Conservation (phyloP, 352 stramenopile species). For the Globisporangium takayamanum region DNA sequence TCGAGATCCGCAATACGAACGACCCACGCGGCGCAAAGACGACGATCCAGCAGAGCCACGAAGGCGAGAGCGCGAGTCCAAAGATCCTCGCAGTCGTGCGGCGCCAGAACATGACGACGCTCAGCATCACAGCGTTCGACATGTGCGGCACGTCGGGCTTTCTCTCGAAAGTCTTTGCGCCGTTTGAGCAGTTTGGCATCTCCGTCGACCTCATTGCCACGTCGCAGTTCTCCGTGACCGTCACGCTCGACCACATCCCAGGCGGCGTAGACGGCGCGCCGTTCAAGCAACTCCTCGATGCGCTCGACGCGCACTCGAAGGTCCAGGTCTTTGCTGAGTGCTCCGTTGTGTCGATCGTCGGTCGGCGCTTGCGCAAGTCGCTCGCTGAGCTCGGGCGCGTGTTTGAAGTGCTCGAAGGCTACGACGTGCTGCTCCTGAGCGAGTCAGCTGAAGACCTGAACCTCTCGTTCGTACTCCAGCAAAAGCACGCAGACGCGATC, state of each 20-base stretch:
- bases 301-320: conserved; percentile 61
- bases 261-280: conserved; percentile 59
- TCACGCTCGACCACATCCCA: conserved; percentile 85
- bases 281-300: conserved; percentile 62
- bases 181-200: conserved; percentile 80
- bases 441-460: conserved; percentile 88
- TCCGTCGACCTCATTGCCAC: conserved; percentile 87
- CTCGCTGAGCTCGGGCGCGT: conserved; percentile 76
- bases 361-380: conserved; percentile 69
- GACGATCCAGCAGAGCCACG: conserved; percentile 45
- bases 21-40: conserved; percentile 82
- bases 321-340: conserved; percentile 76
- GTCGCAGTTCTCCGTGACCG: conserved; percentile 85
- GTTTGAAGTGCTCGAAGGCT: conserved; percentile 81
- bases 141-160: conserved; percentile 85
- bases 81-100: conserved; percentile 87
- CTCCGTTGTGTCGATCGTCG: conserved; percentile 85
- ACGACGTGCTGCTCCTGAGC: conserved; percentile 79
- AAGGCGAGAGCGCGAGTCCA: conserved; percentile 35
- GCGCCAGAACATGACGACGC: conserved; percentile 78
- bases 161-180: conserved; percentile 81
- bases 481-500: conserved; percentile 69
- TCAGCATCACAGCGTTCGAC: conserved; percentile 85
- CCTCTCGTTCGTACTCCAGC: conserved; percentile 84
- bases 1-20: conserved; percentile 98